Conservation (phyloP, 1,284 basidiomycete species). For the Ganoderma resinaceum region DNA sequence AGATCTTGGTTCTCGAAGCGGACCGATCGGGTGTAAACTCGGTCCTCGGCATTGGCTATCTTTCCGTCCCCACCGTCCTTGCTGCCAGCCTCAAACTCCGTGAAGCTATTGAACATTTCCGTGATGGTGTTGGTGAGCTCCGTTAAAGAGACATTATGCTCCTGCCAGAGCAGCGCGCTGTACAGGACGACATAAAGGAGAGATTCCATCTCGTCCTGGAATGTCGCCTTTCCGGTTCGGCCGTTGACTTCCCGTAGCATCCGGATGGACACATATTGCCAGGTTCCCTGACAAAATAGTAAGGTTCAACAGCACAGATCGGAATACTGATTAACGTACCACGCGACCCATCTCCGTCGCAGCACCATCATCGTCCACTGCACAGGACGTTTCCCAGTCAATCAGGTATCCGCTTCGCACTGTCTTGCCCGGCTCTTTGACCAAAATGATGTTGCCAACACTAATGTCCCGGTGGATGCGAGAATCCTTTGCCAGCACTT, state of each 20-base stretch:
- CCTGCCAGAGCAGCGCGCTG: conserved; percentile 11
- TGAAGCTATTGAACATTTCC: not conserved
- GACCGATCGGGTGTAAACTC: not conserved
- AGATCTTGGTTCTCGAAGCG: not conserved
- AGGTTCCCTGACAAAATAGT: conserved; percentile 14
- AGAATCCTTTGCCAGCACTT: conserved; percentile 8
- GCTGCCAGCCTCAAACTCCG: not conserved
- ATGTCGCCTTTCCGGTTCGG: not conserved
- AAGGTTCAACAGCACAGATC: not conserved
- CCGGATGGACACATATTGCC: conserved; percentile 16
- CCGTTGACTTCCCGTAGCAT: not conserved
- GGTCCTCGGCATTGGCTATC: conserved; percentile 2
- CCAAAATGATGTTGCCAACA: conserved; percentile 22
- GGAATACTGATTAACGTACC: not conserved
- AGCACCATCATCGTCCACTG: conserved; percentile 5
- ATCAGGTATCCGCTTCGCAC: conserved; percentile 14
- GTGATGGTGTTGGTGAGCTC: conserved; percentile 5
- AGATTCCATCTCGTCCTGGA: conserved; percentile 28
- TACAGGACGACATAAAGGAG: conserved; percentile 27
- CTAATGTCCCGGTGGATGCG: conserved; percentile 22
- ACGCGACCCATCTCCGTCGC: not conserved
- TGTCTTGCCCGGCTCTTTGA: conserved; percentile 2
- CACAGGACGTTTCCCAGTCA: conserved; percentile 22
- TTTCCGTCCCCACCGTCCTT: conserved; percentile 14
- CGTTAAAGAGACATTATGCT: not conserved